phyloP scores from a whole-genome alignment of 2,329 filamentous ascomycete species.

The Ilyonectria robusta region DNA sequence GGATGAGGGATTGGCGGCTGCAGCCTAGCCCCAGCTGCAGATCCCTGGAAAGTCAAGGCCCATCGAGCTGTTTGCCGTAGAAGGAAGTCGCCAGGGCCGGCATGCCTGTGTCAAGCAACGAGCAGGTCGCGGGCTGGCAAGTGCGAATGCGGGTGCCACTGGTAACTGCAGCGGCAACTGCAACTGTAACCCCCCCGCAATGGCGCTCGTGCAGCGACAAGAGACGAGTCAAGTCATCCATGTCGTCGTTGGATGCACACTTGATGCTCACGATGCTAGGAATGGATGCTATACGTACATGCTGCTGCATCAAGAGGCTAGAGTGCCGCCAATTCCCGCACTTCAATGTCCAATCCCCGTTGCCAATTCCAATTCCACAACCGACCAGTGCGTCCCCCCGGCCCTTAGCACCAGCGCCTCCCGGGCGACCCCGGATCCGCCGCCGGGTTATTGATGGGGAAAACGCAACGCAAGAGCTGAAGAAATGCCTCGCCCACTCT shows the following conservation, averaged over 20 bases:
- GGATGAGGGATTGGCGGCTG: conserved; percentile 12
- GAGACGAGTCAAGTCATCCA: conserved; percentile 10
- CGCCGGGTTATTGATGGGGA: conserved; percentile 44
- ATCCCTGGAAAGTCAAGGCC: conserved; percentile 17
- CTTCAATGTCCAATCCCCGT: conserved; percentile 34
- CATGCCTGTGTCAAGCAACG: conserved; percentile 17
- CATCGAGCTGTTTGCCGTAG: conserved; percentile 25
- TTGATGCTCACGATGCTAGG: conserved; percentile 14
- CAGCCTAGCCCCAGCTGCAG: conserved; percentile 14
- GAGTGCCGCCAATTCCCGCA: conserved; percentile 44
- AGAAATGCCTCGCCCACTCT: conserved; percentile 50
- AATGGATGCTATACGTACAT: conserved; percentile 21
- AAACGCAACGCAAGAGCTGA: conserved; percentile 38
- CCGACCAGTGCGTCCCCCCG: conserved; percentile 23
- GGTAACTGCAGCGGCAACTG: conserved; percentile 1
- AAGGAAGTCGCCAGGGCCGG: conserved; percentile 25
- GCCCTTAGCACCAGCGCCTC: conserved; percentile 43
- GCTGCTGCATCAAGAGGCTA: conserved; percentile 4
- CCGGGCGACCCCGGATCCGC: conserved; percentile 50
- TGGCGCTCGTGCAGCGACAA: conserved; percentile 17
- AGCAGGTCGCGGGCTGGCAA: neutral
- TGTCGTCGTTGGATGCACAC: conserved; percentile 9
- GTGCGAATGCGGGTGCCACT: conserved; percentile 1
- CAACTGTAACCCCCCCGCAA: neutral
- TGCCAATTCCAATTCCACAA: conserved; percentile 35